phyloP scores from a whole-genome alignment of 208 protist genomes.

The Acanthamoeba divionensis region DNA sequence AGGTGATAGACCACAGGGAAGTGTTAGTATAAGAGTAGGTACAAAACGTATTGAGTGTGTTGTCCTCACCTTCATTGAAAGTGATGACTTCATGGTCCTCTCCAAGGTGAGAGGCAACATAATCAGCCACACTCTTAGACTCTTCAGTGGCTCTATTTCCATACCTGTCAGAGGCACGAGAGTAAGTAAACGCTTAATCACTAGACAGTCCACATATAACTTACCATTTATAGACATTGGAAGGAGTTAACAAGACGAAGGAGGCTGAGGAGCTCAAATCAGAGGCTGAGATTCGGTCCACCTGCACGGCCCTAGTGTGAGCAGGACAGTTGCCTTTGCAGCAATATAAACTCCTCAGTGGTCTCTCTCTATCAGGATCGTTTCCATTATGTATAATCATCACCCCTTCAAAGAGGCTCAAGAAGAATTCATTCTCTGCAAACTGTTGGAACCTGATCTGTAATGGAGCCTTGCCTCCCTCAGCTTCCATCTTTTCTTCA shows the following conservation, averaged over 20 bases:
- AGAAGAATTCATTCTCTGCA: constrained; percentile 52
- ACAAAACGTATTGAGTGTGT: background rate
- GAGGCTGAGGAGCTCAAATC: constrained; percentile 52
- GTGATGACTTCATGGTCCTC: background rate
- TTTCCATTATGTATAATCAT: background rate
- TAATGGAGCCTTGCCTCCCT: background rate
- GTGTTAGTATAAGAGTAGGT: too few relatives aligned
- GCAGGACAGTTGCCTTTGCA: background rate
- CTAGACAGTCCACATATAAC: too few relatives aligned
- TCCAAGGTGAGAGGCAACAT: background rate
- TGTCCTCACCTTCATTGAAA: too few relatives aligned
- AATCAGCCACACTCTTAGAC: background rate
- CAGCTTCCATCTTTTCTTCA: constrained; percentile 48
- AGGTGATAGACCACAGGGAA: too few relatives aligned
- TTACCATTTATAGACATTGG: constrained; percentile 52
- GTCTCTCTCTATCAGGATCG: background rate
- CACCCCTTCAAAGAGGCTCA: constrained; percentile 38
- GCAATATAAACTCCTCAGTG: background rate
- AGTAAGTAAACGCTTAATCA: too few relatives aligned
- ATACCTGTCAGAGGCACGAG: too few relatives aligned
- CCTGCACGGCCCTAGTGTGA: constrained; percentile 1
- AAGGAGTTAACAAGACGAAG: constrained; percentile 56
- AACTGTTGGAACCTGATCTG: constrained; percentile 56
- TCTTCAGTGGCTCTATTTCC: constrained; percentile 12
- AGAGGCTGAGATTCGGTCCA: background rate